Evolutionary conservation across 345 rosid species (phyloP).

Genomic region (Ceriops tagal): DNA sequence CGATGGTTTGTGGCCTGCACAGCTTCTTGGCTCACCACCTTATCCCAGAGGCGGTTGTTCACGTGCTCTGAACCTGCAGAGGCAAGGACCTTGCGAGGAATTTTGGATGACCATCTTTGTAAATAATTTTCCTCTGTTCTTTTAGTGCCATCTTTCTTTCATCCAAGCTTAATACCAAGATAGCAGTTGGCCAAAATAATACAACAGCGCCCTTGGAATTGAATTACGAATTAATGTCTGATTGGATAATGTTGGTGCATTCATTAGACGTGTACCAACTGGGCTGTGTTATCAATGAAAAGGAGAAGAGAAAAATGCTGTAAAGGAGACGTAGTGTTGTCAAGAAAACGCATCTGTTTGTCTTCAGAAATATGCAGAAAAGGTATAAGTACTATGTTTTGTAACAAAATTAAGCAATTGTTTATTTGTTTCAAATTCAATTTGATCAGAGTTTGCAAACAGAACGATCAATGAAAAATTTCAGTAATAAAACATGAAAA

Average conservation of each 20-base stretch:
- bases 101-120: conserved; percentile 45
- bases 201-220: conserved; percentile 26
- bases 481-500: too few relatives aligned
- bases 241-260: conserved; percentile 19
- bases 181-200: conserved; percentile 42
- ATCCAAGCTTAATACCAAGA: conserved; percentile 15
- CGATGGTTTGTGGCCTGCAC: conserved; percentile 11
- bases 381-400: too few relatives aligned
- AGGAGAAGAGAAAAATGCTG: conserved; percentile 28
- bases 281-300: conserved; percentile 22
- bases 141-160: neutral
- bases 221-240: conserved; percentile 12
- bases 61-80: conserved; percentile 21
- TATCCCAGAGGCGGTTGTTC: conserved; percentile 23
- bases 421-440: too few relatives aligned
- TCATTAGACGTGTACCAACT: conserved; percentile 38
- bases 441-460: too few relatives aligned
- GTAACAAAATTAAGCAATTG: too few relatives aligned
- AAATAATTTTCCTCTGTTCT: conserved; percentile 29
- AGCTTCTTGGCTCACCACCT: conserved; percentile 14
- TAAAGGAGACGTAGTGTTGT: conserved; percentile 14
- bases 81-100: conserved; percentile 29
- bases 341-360: too few relatives aligned
- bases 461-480: too few relatives aligned
- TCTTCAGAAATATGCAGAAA: too few relatives aligned